These are phyloP conservation scores for Psophocarpus tetragonolobus DNA, from an alignment of 306 rosid genomes.

Conservation along the genomic window DNA sequence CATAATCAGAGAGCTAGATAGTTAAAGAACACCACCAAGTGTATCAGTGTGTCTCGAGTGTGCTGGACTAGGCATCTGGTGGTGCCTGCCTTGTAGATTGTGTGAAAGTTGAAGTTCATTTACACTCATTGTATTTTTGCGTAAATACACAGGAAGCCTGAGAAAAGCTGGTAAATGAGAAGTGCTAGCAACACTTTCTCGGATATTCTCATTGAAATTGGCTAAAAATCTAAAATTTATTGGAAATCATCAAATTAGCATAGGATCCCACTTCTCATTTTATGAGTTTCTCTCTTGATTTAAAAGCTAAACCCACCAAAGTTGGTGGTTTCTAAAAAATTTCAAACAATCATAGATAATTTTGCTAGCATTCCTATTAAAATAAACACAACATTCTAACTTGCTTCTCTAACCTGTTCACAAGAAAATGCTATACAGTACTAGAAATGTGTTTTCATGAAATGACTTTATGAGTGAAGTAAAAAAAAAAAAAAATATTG, in stretches of 20 bases:
- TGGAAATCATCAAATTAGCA: too few relatives aligned
- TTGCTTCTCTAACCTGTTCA: not conserved
- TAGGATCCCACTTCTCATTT: too few relatives aligned
- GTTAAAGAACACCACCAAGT: not conserved
- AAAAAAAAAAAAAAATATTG: not conserved
- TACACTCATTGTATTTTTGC: not conserved
- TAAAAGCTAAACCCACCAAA: too few relatives aligned
- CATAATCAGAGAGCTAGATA: not conserved
- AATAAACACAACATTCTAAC: not conserved
- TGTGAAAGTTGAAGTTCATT: not conserved
- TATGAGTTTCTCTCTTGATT: too few relatives aligned
- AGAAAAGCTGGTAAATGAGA: constrained; percentile 2
- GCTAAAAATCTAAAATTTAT: too few relatives aligned
- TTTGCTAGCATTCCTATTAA: too few relatives aligned
- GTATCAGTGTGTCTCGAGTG: not conserved
- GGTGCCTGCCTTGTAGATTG: not conserved
- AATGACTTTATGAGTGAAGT: too few relatives aligned
- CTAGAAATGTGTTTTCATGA: not conserved
- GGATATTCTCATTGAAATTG: too few relatives aligned
- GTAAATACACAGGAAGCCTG: not conserved
- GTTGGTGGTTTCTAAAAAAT: too few relatives aligned
- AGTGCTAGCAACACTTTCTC: too few relatives aligned
- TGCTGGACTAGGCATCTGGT: not conserved
- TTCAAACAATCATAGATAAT: too few relatives aligned
- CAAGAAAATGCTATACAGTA: not conserved